Conservation (phyloP, 208 protist genomes). For the Wallacemonas sp. region DNA sequence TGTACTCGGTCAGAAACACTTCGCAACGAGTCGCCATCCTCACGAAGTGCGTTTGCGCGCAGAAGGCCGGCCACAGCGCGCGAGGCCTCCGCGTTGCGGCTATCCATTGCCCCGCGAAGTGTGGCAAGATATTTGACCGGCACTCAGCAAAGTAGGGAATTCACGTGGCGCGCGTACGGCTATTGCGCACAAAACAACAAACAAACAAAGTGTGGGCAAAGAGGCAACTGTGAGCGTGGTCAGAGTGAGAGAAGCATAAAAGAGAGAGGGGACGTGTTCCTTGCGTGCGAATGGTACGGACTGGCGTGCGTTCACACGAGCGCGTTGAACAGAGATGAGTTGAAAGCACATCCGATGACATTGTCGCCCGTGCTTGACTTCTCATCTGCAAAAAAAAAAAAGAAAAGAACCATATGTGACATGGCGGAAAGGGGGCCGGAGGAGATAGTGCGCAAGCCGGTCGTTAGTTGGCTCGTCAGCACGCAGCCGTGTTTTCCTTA, state of each 20-base stretch:
- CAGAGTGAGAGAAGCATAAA: too few relatives aligned
- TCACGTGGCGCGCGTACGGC: too few relatives aligned
- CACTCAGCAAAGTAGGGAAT: not conserved
- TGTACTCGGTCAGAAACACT: not conserved
- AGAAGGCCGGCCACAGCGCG: slow-evolving; percentile 35
- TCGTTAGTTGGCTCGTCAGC: too few relatives aligned
- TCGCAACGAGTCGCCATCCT: not conserved
- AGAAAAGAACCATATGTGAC: not conserved
- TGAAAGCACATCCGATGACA: too few relatives aligned
- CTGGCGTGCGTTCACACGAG: too few relatives aligned
- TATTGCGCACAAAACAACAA: not conserved
- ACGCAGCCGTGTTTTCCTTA: too few relatives aligned
- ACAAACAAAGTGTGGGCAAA: not conserved
- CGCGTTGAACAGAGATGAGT: too few relatives aligned
- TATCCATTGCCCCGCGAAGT: slow-evolving; percentile 3
- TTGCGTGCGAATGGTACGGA: too few relatives aligned
- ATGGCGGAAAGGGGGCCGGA: too few relatives aligned
- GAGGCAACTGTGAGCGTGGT: not conserved
- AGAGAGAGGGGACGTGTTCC: too few relatives aligned
- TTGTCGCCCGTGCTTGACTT: too few relatives aligned
- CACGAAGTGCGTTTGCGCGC: not conserved
- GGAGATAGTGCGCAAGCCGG: too few relatives aligned
- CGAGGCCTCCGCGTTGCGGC: slow-evolving; percentile 14
- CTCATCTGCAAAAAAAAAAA: not conserved
- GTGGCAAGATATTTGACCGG: slow-evolving; percentile 6